These are phyloP conservation scores for Cercospora citrullina DNA, from an alignment of 2,329 filamentous ascomycete species.

Conservation along the genomic window DNA sequence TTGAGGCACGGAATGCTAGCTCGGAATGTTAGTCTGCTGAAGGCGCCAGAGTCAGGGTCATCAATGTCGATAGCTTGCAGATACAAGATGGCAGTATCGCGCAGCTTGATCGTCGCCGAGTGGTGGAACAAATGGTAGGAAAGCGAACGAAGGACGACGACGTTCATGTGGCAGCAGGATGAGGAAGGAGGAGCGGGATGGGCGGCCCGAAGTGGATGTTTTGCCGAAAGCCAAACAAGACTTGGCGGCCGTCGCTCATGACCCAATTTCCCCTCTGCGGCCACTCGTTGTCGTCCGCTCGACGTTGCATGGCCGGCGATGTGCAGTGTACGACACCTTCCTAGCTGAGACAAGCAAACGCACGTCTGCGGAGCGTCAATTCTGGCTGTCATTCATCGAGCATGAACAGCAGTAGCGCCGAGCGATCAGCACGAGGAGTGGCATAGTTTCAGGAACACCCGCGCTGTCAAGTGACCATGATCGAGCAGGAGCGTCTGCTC, in stretches of 20 bases:
- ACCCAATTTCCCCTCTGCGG: slow-evolving; percentile 11
- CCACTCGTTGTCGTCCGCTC: slow-evolving; percentile 14
- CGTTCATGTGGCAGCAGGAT: not conserved
- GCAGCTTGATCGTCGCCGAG: not conserved
- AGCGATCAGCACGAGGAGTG: slow-evolving; percentile 3
- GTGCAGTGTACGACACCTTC: slow-evolving; percentile 9
- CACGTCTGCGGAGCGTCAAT: not conserved
- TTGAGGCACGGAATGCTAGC: not conserved
- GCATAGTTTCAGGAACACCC: slow-evolving; percentile 6
- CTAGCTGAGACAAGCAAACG: slow-evolving; percentile 10
- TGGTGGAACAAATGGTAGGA: not conserved
- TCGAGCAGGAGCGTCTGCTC: slow-evolving; percentile 2
- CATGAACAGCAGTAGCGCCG: not conserved
- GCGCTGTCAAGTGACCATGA: slow-evolving; percentile 12
- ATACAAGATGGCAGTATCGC: not conserved
- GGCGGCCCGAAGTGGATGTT: not conserved
- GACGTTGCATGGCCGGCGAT: slow-evolving; percentile 6
- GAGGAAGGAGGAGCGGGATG: not conserved
- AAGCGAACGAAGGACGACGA: not conserved
- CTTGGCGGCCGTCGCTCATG: not conserved
- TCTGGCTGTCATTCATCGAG: not conserved
- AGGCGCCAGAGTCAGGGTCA: not conserved
- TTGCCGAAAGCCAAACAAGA: not conserved
- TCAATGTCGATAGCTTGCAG: not conserved
- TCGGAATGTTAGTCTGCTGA: not conserved